A percentile compares a stretch with the other conserved stretches of the same genome.
These are phyloP conservation scores for Lactarius deliciosus DNA, from an alignment of 768 basidiomycete genomes.

Conservation along the genomic window DNA sequence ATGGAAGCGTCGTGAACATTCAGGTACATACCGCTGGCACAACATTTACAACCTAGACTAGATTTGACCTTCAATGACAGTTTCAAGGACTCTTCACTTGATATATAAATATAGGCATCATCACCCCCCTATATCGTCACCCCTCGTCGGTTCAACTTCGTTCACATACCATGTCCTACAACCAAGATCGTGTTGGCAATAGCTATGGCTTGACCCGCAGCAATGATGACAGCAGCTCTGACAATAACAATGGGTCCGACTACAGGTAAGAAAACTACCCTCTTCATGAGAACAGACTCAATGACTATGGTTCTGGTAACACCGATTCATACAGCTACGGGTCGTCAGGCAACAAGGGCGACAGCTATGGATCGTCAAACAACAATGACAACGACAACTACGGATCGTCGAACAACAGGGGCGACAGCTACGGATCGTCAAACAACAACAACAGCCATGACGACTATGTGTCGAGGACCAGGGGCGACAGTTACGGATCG, in stretches of 20 bases:
- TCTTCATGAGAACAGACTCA: not conserved
- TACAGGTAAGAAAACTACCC: not conserved
- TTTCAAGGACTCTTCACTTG: not conserved
- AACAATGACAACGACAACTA: not conserved
- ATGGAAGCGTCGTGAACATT: not conserved
- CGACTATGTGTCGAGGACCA: not conserved
- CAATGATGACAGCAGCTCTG: not conserved
- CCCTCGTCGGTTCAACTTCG: not conserved
- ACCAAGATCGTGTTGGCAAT: conserved; percentile 15
- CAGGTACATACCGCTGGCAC: not conserved
- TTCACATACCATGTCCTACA: conserved; percentile 24
- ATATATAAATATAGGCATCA: conserved; percentile 1
- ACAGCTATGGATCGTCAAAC: not conserved
- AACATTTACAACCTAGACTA: not conserved
- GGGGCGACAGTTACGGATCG: conserved; percentile 16
- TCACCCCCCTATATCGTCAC: not conserved
- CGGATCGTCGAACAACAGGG: conserved; percentile 31
- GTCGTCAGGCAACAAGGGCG: not conserved
- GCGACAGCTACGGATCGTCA: conserved; percentile 2
- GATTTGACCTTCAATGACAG: not conserved
- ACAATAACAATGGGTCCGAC: conserved; percentile 11
- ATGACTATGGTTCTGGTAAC: conserved; percentile 1
- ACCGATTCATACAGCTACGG: conserved; percentile 17
- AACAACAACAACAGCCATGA: not conserved
- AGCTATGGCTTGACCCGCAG: conserved; percentile 12